Evolutionary conservation across 257 asterid species (phyloP), one percentile per base, ranked within the genome.

Genomic region (Lycium barbarum): DNA sequence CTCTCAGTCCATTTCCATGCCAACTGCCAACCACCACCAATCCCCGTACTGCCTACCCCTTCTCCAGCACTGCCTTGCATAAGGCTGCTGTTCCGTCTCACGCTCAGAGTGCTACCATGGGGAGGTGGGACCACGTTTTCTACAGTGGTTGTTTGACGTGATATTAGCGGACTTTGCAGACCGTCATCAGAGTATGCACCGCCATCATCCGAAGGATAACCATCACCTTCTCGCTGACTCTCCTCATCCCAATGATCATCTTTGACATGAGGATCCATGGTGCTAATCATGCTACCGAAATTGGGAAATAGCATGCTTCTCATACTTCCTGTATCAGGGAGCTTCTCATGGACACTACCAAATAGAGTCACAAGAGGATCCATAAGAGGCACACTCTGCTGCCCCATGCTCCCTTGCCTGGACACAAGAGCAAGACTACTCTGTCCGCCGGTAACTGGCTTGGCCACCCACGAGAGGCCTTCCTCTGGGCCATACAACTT

Each of bases 281-380:
- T 84, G 87, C 98, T 94, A 89, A 94, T 92, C 98, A 94, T 93
- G 89, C 98, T 94, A 43, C 98, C 98, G 5, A 94, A 93, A 87
- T 91, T 93, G 20, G 98, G 98, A 87, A 94, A 94, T 11, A 94
- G 91, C 97, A 93, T 92, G 93, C 98, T 94, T 57, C 95, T 87
- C 92, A 90, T 92, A 83, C 97, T 93, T 26, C 95, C 97, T 3
- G 84, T 80, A 33, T 89, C 95, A 1, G 95, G 93, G 26, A 94
- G 89, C 84, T 90, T 93, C 91, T 94, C 98, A 36, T 94, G 98
- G 83, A 94, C 90, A 57, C 97, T 94, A 83, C 98, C 95, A 9
- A 94, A 94, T 83, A 94, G 93, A 2, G 97, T 88, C 58, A 94
- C 98, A 2, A 94, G 92, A 51, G 98, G 98, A 83, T 94, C 98